Conservation (phyloP, 1,139 yeast genomes). For the Blastobotrys persicus region DNA sequence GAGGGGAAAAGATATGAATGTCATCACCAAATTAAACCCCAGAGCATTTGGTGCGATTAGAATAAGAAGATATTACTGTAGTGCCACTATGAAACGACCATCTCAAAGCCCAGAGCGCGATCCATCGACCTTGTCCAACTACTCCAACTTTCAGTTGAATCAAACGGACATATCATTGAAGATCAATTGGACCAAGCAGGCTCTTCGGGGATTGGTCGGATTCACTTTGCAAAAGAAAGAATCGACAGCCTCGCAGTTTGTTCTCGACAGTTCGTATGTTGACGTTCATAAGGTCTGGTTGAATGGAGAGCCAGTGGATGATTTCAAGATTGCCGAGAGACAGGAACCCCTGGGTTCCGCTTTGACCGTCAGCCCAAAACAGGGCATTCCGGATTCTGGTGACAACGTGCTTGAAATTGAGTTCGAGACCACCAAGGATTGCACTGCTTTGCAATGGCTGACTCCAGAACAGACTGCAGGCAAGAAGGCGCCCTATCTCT, state of each 20-base stretch:
- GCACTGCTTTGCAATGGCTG: conserved; percentile 87
- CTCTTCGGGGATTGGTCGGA: conserved; percentile 55
- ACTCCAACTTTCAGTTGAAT: conserved; percentile 50
- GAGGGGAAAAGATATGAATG: background rate
- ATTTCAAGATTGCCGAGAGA: conserved; percentile 47
- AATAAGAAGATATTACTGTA: background rate
- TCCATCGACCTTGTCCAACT: conserved; percentile 76
- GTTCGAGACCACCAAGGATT: conserved; percentile 66
- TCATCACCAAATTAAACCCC: background rate
- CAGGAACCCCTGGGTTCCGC: conserved; percentile 68
- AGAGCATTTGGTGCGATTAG: background rate
- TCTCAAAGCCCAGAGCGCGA: conserved; percentile 42
- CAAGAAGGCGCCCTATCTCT: conserved; percentile 66
- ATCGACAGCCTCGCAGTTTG: conserved; percentile 38
- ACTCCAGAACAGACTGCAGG: conserved; percentile 79
- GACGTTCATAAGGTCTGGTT: conserved; percentile 48
- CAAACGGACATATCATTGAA: conserved; percentile 53
- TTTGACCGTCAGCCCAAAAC: conserved; percentile 41
- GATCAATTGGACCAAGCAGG: conserved; percentile 54
- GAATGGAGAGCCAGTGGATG: conserved; percentile 39
- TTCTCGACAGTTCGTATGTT: conserved; percentile 69
- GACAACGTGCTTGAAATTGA: conserved; percentile 43
- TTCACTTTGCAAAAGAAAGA: conserved; percentile 43
- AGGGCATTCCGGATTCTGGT: conserved; percentile 5
- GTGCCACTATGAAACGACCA: conserved; percentile 14